Conservation (phyloP, 805 yeast genomes). For the Kazachstania martiniae region DNA sequence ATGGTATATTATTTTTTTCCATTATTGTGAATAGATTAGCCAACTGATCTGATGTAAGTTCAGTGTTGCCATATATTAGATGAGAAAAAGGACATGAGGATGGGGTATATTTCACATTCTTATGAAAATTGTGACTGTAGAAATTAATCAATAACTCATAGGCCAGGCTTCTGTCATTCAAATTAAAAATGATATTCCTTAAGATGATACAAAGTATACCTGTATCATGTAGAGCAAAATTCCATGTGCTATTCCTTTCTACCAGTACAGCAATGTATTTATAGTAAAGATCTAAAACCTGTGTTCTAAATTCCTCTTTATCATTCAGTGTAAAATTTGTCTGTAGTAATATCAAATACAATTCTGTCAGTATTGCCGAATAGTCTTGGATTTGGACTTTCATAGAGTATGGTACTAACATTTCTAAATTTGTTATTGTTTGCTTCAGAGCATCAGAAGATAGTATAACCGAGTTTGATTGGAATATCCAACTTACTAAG, state of each 20-base stretch:
- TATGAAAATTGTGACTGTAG: constrained; percentile 6
- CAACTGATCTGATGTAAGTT: constrained; percentile 12
- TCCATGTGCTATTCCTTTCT: not conserved
- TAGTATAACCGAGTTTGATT: constrained; percentile 7
- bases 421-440: not conserved
- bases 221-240: constrained; percentile 10
- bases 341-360: constrained; percentile 15
- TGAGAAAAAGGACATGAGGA: constrained; percentile 17
- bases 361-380: constrained; percentile 17
- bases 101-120: constrained; percentile 7
- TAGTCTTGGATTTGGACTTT: not conserved
- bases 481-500: constrained; percentile 19
- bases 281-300: constrained; percentile 11
- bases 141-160: constrained; percentile 17
- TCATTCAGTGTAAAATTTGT: constrained; percentile 7
- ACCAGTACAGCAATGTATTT: constrained; percentile 2
- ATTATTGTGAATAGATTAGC: constrained; percentile 12
- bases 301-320: constrained; percentile 7
- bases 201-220: constrained; percentile 16
- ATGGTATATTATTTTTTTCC: constrained; percentile 12
- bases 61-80: constrained; percentile 13
- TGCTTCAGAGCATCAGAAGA: not conserved
- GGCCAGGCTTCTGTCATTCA: constrained; percentile 16
- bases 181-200: constrained; percentile 8
- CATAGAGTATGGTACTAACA: constrained; percentile 1